Evolutionary conservation across 805 yeast genomes (phyloP), one percentile per base, ranked within the genome.

Genomic region (Candida manassasensis): DNA sequence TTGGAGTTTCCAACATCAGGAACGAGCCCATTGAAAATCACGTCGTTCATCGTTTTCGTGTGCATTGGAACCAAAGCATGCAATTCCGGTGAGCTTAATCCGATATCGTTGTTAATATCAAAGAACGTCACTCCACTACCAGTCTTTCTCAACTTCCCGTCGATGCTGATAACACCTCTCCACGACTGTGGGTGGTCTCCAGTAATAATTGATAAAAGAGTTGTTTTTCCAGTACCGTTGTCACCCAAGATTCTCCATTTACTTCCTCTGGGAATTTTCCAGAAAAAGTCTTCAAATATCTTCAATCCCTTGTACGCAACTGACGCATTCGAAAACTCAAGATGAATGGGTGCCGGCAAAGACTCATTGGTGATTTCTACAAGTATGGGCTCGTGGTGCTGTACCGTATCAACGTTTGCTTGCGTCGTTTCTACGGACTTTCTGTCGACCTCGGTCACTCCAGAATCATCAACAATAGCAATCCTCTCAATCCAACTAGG

Each of bases 141-240:
- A 0, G 89, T 79, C 40, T 71, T 72, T 27, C 97, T 71, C 6
- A 79, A 73, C 21, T 70, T 69, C 0, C 88, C 87, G 45, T 82
- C 71, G 30, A 87, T 64, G 6, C 63, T 58, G 15, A 93, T 70
- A 15, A 72, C 75, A 4, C 77, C 71, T 45, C 77, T 81, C 97
- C 97, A 90, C 2, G 96, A 81, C 59, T 90, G 96, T 1, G 98
- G 98, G 54, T 90, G 98, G 49, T 90, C 98, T 3, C 95, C 88
- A 0, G 96, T 88, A 19, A 90, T 68, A 30, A 93, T 56, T 2
- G 97, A 77, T 11, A 93, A 59, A 16, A 90, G 60, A 0, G 98
- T 93, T 2, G 96, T 84, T 55, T 90, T 90, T 0, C 98, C 98
- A 0, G 94, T 73, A 1, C 98, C 98, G 46, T 93, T 90, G 39